Conservation (phyloP, 2,329 filamentous ascomycete species). For the Cercospora sesami region DNA sequence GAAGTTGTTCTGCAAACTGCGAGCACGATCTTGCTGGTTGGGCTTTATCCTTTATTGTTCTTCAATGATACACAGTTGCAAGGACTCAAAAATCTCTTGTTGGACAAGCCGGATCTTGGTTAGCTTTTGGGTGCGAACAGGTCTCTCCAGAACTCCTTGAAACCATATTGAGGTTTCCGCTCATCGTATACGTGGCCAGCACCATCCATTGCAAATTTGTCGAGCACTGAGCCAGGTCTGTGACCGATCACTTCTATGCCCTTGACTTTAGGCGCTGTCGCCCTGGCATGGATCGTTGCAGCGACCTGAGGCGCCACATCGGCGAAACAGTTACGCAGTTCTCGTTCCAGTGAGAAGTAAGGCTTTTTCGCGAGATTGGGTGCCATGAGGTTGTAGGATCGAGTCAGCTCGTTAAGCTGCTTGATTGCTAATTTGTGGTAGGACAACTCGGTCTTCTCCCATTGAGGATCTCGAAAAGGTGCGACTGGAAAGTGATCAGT, state of each 20-base stretch:
- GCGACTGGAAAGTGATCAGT: slow-evolving; percentile 22
- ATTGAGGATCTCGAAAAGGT: slow-evolving; percentile 74
- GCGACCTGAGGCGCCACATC: slow-evolving; percentile 79
- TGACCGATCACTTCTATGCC: slow-evolving; percentile 45
- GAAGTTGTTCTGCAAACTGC: background rate
- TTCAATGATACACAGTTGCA: background rate
- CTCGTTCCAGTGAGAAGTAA: slow-evolving; percentile 80
- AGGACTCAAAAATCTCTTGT: background rate
- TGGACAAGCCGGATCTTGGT: background rate
- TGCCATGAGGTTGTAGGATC: slow-evolving; percentile 93
- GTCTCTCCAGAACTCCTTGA: slow-evolving; percentile 87
- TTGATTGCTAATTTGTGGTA: slow-evolving; percentile 76
- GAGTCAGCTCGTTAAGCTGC: slow-evolving; percentile 74
- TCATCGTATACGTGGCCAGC: slow-evolving; percentile 71
- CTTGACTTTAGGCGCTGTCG: slow-evolving; percentile 50
- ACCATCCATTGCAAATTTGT: slow-evolving; percentile 56
- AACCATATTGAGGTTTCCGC: slow-evolving; percentile 73
- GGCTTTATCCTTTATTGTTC: background rate
- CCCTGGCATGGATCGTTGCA: slow-evolving; percentile 69
- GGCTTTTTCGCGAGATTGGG: slow-evolving; percentile 90
- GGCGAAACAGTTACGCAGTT: slow-evolving; percentile 77
- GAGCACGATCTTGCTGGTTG: background rate
- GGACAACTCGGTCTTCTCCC: slow-evolving; percentile 69
- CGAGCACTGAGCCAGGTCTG: slow-evolving; percentile 58
- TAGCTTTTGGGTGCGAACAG: slow-evolving; percentile 53